A percentile compares a stretch with the other conserved stretches of the same genome.
These are phyloP conservation scores for Agaricales sp. DNA, from an alignment of 1,284 basidiomycete species.

Conservation along the genomic window DNA sequence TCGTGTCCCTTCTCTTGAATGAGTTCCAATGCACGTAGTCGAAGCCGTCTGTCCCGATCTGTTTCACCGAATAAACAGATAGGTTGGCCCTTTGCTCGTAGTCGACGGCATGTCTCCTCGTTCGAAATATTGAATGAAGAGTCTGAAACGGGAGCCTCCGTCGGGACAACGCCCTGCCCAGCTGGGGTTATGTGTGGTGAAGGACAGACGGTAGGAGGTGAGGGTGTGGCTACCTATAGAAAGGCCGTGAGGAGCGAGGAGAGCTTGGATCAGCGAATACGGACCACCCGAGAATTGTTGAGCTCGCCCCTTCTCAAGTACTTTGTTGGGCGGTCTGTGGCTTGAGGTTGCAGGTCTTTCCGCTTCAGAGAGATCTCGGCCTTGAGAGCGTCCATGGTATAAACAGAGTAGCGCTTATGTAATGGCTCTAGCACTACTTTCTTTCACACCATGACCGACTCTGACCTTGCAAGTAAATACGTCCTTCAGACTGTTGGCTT, in stretches of 20 bases:
- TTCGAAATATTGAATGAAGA: constrained; percentile 84
- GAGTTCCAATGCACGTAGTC: constrained; percentile 87
- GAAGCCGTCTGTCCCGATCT: constrained; percentile 85
- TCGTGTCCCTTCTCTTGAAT: constrained; percentile 83
- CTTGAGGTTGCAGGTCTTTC: constrained; percentile 49
- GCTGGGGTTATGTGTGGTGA: constrained; percentile 24
- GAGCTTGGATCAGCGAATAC: too few relatives aligned
- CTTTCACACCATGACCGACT: constrained; percentile 10
- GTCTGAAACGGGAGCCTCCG: constrained; percentile 41
- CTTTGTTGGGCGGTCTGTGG: constrained; percentile 48
- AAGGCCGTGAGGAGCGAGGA: too few relatives aligned
- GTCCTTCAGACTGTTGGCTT: constrained; percentile 81
- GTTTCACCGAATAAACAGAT: constrained; percentile 92
- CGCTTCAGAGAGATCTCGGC: constrained; percentile 85
- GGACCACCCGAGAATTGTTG: constrained; percentile 35
- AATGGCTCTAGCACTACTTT: constrained; percentile 16
- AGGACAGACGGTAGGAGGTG: constrained; percentile 14
- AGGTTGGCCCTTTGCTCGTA: constrained; percentile 88
- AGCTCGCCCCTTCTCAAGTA: constrained; percentile 84
- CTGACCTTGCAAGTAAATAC: constrained; percentile 50
- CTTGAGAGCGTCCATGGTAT: constrained; percentile 73
- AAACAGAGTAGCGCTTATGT: constrained; percentile 22
- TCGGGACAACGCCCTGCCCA: constrained; percentile 20
- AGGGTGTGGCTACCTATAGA: too few relatives aligned
- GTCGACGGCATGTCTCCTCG: constrained; percentile 82